Base-by-base conservation (phyloP, 192 early-diverging fungal genomes). In the Chytriomyces sp. region DNA sequence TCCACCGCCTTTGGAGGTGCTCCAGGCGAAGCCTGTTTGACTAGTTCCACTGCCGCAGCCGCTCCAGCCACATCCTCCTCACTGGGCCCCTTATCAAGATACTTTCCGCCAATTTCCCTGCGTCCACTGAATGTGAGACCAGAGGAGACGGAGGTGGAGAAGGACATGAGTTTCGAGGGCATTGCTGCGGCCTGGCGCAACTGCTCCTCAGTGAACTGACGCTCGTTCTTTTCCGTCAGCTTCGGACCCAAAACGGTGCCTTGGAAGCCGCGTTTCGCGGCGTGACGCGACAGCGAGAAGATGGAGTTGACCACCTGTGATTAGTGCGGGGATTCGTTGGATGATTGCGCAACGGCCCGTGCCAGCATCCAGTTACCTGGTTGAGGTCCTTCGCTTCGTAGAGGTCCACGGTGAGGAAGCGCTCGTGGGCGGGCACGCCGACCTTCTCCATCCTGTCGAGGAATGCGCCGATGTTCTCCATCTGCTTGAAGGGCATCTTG, bases 361-460 rank as follows among this genome's bases (percentile, higher is more conserved):
- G 36, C 26, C 19, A n/a, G 38, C 33, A 38, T 12, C n/a, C 41
- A 75, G 58, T 5, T 3, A 89, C 88, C 69, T 79, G 74, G 59
- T 80, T 80, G 52, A 86, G 78, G 77, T 91, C 90, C 82, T 92
- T 92, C 59, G 78, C 82, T 60, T 92, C 91, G 64, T 80, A 92
- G 36, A 92, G 66, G 66, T 92, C 91, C 31, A 92, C 84, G 2
- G 91, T 92, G 72, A 90, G 88, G 75, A 92, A 92, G 0, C 84
- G 64, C 52, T 91, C 89, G 75, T 85, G 85, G 39, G 84, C 75
- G 12, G 88, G 89, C 49, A 88, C 84, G 39, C 91, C 91, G 26
- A 80, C 28, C 39, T 31, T 52, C 12, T 39, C 52, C 33, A 77
- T 39, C 5, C 68, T 33, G 2, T 69, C 73, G 56, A 82, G 49